Evolutionary conservation across 139 green algal species (phyloP).

Genomic region (Mesostigma viride): DNA sequence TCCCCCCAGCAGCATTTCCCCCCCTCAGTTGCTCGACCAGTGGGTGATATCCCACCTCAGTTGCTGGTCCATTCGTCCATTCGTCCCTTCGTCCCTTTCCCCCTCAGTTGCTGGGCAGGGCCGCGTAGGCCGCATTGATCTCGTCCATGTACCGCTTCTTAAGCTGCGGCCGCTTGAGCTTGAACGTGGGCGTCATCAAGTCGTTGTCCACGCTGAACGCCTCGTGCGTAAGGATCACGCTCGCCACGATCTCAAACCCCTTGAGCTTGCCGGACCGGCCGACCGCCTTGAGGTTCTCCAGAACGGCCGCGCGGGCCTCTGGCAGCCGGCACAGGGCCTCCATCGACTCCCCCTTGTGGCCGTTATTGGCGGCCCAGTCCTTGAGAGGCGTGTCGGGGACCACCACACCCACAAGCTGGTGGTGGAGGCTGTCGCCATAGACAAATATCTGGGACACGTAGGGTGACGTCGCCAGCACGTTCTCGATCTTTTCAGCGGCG

Average conservation of each 20-base stretch:
- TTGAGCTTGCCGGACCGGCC: constrained; percentile 9
- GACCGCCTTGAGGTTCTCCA: not conserved
- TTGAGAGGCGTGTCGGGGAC: constrained; percentile 52
- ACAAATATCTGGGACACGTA: constrained; percentile 77
- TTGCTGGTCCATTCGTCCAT: too few relatives aligned
- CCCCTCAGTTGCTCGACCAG: too few relatives aligned
- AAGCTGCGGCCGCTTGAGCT: constrained; percentile 62
- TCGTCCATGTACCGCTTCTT: constrained; percentile 37
- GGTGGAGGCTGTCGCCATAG: constrained; percentile 81
- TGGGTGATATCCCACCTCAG: too few relatives aligned
- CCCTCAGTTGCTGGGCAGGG: too few relatives aligned
- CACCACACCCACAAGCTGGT: constrained; percentile 66
- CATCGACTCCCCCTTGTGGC: not conserved
- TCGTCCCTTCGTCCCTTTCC: too few relatives aligned
- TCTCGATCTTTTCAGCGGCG: constrained; percentile 85
- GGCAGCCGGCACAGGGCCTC: not conserved
- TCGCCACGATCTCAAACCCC: constrained; percentile 30
- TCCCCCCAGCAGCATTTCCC: too few relatives aligned
- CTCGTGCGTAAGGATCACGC: constrained; percentile 45
- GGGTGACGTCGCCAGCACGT: constrained; percentile 60
- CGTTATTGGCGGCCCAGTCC: constrained; percentile 48
- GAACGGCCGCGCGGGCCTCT: constrained; percentile 4
- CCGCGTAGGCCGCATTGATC: not conserved
- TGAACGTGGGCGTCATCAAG: constrained; percentile 81
- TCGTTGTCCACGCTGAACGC: constrained; percentile 61